Evolutionary conservation across 768 basidiomycete genomes (phyloP).

Genomic region (Leccinum variicolor): DNA sequence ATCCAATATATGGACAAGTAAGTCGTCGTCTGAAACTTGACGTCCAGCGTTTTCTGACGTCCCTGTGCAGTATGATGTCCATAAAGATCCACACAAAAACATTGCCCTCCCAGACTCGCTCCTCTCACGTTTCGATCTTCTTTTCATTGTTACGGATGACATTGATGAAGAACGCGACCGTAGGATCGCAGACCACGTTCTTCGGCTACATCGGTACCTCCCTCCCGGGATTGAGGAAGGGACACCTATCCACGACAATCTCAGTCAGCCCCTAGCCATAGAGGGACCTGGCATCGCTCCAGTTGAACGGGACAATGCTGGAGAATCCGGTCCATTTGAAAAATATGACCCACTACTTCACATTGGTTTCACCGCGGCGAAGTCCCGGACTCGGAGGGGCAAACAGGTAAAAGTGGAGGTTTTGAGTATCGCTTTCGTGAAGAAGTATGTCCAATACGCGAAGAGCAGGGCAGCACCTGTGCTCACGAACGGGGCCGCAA

Average conservation of each 20-base stretch:
- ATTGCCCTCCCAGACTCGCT: slow-evolving; percentile 97
- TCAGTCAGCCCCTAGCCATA: slow-evolving; percentile 83
- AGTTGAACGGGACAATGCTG: slow-evolving; percentile 36
- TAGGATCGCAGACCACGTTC: slow-evolving; percentile 93
- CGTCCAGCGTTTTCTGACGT: slow-evolving; percentile 7
- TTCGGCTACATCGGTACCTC: slow-evolving; percentile 95
- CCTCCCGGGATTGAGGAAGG: slow-evolving; percentile 97
- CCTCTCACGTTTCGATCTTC: slow-evolving; percentile 95
- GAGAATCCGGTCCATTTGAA: slow-evolving; percentile 74
- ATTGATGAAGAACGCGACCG: slow-evolving; percentile 94
- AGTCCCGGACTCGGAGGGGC: slow-evolving; percentile 52
- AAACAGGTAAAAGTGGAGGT: slow-evolving; percentile 75
- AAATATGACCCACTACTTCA: slow-evolving; percentile 96
- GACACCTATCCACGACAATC: slow-evolving; percentile 82
- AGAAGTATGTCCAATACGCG: slow-evolving; percentile 98
- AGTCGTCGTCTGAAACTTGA: slow-evolving; percentile 16
- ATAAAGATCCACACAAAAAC: slow-evolving; percentile 99
- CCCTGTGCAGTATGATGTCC: slow-evolving; percentile 85
- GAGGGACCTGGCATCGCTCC: slow-evolving; percentile 60
- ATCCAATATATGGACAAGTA: slow-evolving; percentile 97
- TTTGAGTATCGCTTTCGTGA: slow-evolving; percentile 89
- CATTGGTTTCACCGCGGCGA: slow-evolving; percentile 60
- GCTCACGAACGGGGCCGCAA: slow-evolving; percentile 90
- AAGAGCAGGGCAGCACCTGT: slow-evolving; percentile 84
- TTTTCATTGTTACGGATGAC: slow-evolving; percentile 98